phyloP scores from a whole-genome alignment of 2,329 filamentous ascomycete species.

The Trichoderma simmonsii region DNA sequence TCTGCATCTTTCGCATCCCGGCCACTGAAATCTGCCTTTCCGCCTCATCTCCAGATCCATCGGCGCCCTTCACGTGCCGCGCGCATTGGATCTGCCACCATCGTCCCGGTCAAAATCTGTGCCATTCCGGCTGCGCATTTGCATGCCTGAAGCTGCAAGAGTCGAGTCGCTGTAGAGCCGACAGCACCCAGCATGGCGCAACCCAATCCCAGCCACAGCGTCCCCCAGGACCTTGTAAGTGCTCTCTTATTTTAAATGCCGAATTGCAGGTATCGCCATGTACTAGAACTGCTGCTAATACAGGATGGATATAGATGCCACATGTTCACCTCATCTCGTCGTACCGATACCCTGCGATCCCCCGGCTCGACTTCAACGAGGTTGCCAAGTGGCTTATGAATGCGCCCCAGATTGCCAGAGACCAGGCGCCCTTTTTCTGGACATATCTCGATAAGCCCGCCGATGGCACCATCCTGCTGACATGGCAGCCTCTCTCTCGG shows the following conservation, averaged over 20 bases:
- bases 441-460: conserved; percentile 80
- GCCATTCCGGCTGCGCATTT: neutral
- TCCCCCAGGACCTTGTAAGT: conserved; percentile 43
- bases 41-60: conserved; percentile 5
- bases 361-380: conserved; percentile 68
- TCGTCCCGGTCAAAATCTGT: neutral
- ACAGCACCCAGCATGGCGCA: conserved; percentile 36
- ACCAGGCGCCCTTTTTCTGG: conserved; percentile 87
- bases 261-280: neutral
- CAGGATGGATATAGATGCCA: conserved; percentile 56
- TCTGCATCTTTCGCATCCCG: conserved; percentile 12
- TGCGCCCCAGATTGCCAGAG: conserved; percentile 80
- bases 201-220: conserved; percentile 41
- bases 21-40: neutral
- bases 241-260: neutral
- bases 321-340: conserved; percentile 89
- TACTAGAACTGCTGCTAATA: conserved; percentile 21
- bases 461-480: conserved; percentile 78
- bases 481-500: conserved; percentile 79
- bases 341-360: conserved; percentile 72
- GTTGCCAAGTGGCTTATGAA: conserved; percentile 80
- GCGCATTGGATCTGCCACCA: neutral
- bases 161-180: neutral
- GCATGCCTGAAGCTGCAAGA: neutral
- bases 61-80: neutral